These are phyloP conservation scores for Cercospora nicotianae DNA, from an alignment of 2,329 filamentous ascomycete genomes.

Conservation along the genomic window DNA sequence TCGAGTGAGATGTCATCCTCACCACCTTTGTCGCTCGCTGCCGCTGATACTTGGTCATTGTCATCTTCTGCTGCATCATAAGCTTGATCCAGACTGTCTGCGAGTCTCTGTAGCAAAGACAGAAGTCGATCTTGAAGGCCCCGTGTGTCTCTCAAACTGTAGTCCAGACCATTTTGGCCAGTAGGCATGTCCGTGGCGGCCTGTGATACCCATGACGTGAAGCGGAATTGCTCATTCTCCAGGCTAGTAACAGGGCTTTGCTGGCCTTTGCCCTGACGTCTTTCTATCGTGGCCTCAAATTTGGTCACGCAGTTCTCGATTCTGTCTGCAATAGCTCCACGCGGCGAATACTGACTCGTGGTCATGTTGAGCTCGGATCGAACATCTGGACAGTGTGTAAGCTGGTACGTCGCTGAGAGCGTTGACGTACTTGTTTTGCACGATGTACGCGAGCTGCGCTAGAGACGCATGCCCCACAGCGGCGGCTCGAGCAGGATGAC, in stretches of 20 bases:
- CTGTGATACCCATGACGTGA: neutral
- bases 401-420: neutral
- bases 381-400: neutral
- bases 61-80: neutral
- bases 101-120: neutral
- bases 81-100: neutral
- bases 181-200: neutral
- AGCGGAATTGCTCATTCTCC: neutral
- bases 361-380: neutral
- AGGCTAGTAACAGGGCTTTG: neutral
- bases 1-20: slow-evolving; percentile 33
- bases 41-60: neutral
- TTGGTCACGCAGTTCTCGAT: neutral
- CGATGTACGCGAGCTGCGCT: neutral
- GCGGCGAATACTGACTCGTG: neutral
- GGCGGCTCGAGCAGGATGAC: neutral
- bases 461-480: slow-evolving; percentile 31
- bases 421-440: neutral
- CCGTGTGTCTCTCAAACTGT: neutral
- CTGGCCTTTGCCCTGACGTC: neutral
- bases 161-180: neutral
- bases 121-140: neutral
- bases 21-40: slow-evolving; percentile 13
- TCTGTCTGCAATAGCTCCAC: neutral
- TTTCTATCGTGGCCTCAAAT: neutral